Base-by-base conservation (phyloP, 2,329 filamentous ascomycete genomes). In the Aspergillus carbonarius region DNA sequence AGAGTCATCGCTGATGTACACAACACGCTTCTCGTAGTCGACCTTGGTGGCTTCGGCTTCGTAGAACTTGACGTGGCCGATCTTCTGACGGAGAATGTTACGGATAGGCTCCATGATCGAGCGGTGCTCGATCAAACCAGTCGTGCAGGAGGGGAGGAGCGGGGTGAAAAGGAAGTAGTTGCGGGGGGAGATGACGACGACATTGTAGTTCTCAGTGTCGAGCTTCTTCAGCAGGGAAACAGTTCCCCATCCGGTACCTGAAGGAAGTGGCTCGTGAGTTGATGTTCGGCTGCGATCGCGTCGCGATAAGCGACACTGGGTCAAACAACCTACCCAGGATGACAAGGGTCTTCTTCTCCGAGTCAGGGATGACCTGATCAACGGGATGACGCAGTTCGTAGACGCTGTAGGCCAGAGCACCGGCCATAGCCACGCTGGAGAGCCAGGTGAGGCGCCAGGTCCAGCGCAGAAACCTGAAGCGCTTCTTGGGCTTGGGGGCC, bases 101-200 rank as follows among this genome's bases (percentile, higher is more conserved):
- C 95, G 92, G 70, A 99, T 89, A 58, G 95, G 95, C 82, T 99
- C 95, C 95, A 99, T 99, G 79, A 99, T 99, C 73, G 93, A 98
- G 76, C 95, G 92, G 82, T 98, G 95, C 84, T 99, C 95, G 77
- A 99, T 95, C 69, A 92, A 90, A 71, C 95, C 95, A 66, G 93
- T 97, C 54, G 95, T 98, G 81, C 95, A 99, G 74, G 93, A 98
- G 65, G 95, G 95, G 62, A 99, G 86, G 60, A 99, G 87, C 60
- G 95, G 95, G 30, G 95, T 99, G 85, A 99, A 99, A 68, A 99
- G 89, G 88, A 99, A 99, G 86, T 96, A 99, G 82, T 99, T 99
- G 75, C 95, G 91, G 55, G 95, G 95, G 51, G 95, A 98, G 76
- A 99, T 91, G 76, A 99, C 92, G 74, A 98, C 79, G 77, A 98